Conservation (phyloP, 1,139 yeast species). For the Suhomyces ambrosiae region DNA sequence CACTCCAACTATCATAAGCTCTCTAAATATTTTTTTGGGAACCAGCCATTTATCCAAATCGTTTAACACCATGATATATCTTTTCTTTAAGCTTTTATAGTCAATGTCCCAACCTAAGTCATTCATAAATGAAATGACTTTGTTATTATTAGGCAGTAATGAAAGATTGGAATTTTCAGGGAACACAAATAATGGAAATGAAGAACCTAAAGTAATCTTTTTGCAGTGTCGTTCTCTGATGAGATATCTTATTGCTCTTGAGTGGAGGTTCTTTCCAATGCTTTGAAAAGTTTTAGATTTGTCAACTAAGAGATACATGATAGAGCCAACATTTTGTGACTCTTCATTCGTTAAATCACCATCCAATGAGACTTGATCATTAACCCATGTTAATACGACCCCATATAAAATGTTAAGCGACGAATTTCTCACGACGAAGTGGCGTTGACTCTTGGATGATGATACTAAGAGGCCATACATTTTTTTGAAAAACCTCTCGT, state of each 20-base stretch:
- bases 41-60: slow-evolving; percentile 52
- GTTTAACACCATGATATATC: slow-evolving; percentile 41
- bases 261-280: slow-evolving; percentile 59
- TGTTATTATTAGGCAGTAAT: slow-evolving; percentile 18
- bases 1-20: slow-evolving; percentile 61
- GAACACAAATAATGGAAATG: slow-evolving; percentile 53
- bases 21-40: slow-evolving; percentile 55
- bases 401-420: slow-evolving; percentile 61
- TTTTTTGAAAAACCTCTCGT: slow-evolving; percentile 33
- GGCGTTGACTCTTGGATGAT: slow-evolving; percentile 38
- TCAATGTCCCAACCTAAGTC: slow-evolving; percentile 43
- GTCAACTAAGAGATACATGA: slow-evolving; percentile 56
- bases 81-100: slow-evolving; percentile 20
- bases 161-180: slow-evolving; percentile 33
- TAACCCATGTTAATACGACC: slow-evolving; percentile 59
- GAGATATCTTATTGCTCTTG: slow-evolving; percentile 56
- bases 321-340: slow-evolving; percentile 41
- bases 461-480: slow-evolving; percentile 35
- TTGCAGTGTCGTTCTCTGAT: slow-evolving; percentile 47
- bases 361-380: slow-evolving; percentile 26
- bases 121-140: slow-evolving; percentile 35
- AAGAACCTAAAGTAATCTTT: slow-evolving; percentile 49
- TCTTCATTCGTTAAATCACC: slow-evolving; percentile 18
- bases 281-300: slow-evolving; percentile 58
- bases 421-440: slow-evolving; percentile 63